These are phyloP conservation scores for Gamsiella multidivaricata DNA, from an alignment of 192 early-diverging fungal genomes.

Conservation along the genomic window DNA sequence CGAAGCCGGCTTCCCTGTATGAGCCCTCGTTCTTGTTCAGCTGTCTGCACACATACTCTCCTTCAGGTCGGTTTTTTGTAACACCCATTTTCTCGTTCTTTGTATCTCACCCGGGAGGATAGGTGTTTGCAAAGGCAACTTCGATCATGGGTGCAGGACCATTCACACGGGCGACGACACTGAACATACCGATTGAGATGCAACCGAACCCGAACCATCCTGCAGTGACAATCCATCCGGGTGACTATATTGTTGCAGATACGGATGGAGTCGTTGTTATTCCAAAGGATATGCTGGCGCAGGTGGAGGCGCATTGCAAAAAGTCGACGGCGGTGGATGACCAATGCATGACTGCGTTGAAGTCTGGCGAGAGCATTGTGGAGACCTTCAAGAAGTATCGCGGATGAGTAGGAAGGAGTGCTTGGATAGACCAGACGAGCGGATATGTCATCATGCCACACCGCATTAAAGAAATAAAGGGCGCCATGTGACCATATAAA, in stretches of 20 bases:
- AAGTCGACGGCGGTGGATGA: conserved; percentile 60
- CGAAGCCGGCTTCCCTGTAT: conserved; percentile 60
- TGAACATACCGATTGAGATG: conserved; percentile 60
- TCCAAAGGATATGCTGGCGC: conserved; percentile 52
- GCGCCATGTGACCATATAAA: too few relatives aligned
- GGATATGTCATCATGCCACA: too few relatives aligned
- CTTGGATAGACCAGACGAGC: not conserved
- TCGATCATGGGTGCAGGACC: conserved; percentile 61
- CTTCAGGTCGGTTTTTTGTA: too few relatives aligned
- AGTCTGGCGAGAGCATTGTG: conserved; percentile 56
- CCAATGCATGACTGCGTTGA: conserved; percentile 62
- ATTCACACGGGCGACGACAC: conserved; percentile 57
- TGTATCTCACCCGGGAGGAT: not conserved
- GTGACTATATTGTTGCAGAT: conserved; percentile 68
- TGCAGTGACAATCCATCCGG: conserved; percentile 59
- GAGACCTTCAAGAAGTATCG: conserved; percentile 63
- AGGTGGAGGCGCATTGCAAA: conserved; percentile 60
- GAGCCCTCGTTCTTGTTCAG: too few relatives aligned
- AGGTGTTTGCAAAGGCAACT: conserved; percentile 66
- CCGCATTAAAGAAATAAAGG: too few relatives aligned
- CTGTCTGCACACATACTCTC: too few relatives aligned
- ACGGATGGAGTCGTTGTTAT: conserved; percentile 67
- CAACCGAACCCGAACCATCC: conserved; percentile 52
- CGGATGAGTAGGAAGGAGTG: conserved; percentile 19
- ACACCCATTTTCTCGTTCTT: not conserved